Evolutionary conservation across 2,329 filamentous ascomycete genomes (phyloP), one percentile per base, ranked within the genome.

Genomic region (Mariannaea elegans): DNA sequence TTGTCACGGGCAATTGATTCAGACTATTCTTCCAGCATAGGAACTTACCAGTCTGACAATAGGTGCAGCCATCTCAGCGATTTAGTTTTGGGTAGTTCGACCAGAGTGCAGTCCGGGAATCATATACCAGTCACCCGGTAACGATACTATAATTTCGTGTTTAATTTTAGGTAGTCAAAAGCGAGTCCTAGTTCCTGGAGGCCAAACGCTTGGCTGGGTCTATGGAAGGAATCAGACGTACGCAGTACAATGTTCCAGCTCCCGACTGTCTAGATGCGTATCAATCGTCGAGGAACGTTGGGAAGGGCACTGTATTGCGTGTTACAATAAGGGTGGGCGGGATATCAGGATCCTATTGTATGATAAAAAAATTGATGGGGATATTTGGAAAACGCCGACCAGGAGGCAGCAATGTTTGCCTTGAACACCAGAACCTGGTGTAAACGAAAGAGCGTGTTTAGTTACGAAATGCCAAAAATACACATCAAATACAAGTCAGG

Each of bases 31-130:
- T 21, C 23, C 21, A 21, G 31, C 32, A n/a, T 34, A 24, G 7
- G 9, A 51, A 18, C 38, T 18, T 44, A 36, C 13, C 14, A 44
- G 39, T 49, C 56, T 59, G 7, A 59, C 39, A 36, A 45, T 4
- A 19, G n/a, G 18, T 7, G n/a, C 39, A 59, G 56, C n/a, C 29
- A 39, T 46, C 14, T 53, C 21, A 36, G 3, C n/a, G n/a, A 42
- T 31, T 18, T 19, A 36, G 5, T 31, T 39, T 36, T 23, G 34
- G 42, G 36, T 38, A 5, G 5, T 13, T 29, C 42, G 27, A 14
- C 24, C n/a, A 39, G 9, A 36, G 39, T 36, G 10, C 10, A 21
- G 29, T 16, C 31, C 18, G 23, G n/a, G 32, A 29, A 21, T 27
- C 19, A 23, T 32, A 32, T 46, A 31, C 51, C 34, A 36, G 41